These are phyloP conservation scores for Teratosphaeria epicoccoides DNA, from an alignment of 2,329 filamentous ascomycete species.

Conservation along the genomic window DNA sequence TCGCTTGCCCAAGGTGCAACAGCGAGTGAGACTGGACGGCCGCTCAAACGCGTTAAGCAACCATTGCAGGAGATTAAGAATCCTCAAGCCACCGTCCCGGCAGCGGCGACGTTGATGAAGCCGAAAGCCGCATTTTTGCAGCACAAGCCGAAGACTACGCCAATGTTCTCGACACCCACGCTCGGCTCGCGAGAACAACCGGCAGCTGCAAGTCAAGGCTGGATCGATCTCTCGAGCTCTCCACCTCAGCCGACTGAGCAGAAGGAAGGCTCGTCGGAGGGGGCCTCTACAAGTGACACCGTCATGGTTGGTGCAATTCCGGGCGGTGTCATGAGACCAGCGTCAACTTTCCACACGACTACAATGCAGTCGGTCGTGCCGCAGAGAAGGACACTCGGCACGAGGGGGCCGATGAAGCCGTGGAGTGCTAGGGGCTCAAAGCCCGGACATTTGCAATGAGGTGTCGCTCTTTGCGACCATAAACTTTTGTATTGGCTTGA, in stretches of 20 bases:
- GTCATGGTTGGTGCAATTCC: not conserved
- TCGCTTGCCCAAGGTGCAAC: not conserved
- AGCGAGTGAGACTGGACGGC: not conserved
- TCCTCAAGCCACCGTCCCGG: not conserved
- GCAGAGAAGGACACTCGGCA: conserved; percentile 39
- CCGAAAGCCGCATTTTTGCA: not conserved
- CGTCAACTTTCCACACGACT: conserved; percentile 35
- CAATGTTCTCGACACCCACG: conserved; percentile 6
- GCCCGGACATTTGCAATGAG: not conserved
- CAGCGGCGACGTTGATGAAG: not conserved
- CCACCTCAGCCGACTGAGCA: conserved; percentile 25
- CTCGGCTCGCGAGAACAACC: not conserved
- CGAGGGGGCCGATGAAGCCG: conserved; percentile 40
- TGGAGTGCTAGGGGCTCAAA: conserved; percentile 31
- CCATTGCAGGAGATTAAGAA: not conserved
- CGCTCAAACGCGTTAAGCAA: not conserved
- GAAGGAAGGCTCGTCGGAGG: conserved; percentile 1
- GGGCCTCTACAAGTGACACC: not conserved
- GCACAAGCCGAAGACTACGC: conserved; percentile 22
- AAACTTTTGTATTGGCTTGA: not conserved
- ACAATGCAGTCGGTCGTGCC: conserved; percentile 26
- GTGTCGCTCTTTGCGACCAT: not conserved
- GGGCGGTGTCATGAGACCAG: conserved; percentile 6
- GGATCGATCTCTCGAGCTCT: conserved; percentile 39
- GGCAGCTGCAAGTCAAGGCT: conserved; percentile 25